Conservation (phyloP, 129 eudicot species). For the sunflower (Helianthus annuus) region HanXRQr2.0-SUNRISE NC_035437.2:175028786-175029285, state of each 20-base stretch:
- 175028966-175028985: neutral
- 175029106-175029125: constrained; percentile 83
- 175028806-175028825: constrained; percentile 58
- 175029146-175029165: constrained; percentile 82
- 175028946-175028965: neutral
- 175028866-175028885: constrained; percentile 61
- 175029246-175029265: constrained; percentile 17
- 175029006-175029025: constrained; percentile 41
- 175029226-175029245: neutral
- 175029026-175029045: constrained; percentile 75
- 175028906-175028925: constrained; percentile 96
- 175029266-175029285: constrained; percentile 1
- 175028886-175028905: constrained; percentile 80
- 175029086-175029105: constrained; percentile 87
- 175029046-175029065: constrained; percentile 90
- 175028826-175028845: constrained; percentile 59
- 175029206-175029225: constrained; percentile 98
- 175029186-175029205: constrained; percentile 95
- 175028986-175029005: neutral
- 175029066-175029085: constrained; percentile 93
- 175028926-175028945: constrained; percentile 67
- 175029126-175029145: constrained; percentile 75
- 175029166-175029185: constrained; percentile 93
- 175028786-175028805: constrained; percentile 84
- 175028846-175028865: constrained; percentile 49